Conservation (phyloP, 352 stramenopile species). For the Phytophthora meadii region DNA sequence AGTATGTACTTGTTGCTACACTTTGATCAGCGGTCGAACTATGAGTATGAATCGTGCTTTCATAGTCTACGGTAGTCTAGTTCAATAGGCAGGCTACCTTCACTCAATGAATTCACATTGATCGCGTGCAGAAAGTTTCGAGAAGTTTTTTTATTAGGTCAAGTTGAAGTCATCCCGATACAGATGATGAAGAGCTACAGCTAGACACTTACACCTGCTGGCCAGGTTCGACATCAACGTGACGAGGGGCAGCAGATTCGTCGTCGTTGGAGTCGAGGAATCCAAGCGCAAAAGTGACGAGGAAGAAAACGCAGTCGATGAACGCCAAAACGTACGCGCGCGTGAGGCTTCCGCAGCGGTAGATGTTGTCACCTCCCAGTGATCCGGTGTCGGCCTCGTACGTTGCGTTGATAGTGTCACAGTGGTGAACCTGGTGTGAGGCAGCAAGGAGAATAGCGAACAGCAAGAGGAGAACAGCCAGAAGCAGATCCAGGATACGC, state of each 20-base stretch:
- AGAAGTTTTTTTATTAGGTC: background rate
- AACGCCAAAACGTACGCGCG: slow-evolving; percentile 46
- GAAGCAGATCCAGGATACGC: slow-evolving; percentile 39
- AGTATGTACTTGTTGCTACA: background rate
- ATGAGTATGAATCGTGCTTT: slow-evolving; percentile 13
- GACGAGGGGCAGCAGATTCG: slow-evolving; percentile 11
- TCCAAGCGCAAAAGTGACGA: slow-evolving; percentile 34
- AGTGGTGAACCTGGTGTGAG: slow-evolving; percentile 45
- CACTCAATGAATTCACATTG: slow-evolving; percentile 12
- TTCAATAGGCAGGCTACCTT: background rate
- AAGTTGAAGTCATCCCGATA: slow-evolving; percentile 11
- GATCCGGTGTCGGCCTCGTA: slow-evolving; percentile 36
- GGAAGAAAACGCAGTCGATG: slow-evolving; percentile 43
- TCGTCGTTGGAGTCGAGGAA: slow-evolving; percentile 25
- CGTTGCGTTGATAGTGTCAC: slow-evolving; percentile 39
- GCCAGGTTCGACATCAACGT: slow-evolving; percentile 30
- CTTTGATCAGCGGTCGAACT: slow-evolving; percentile 5
- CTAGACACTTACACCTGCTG: slow-evolving; percentile 26
- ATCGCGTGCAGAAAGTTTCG: no score
- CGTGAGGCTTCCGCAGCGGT: slow-evolving; percentile 53
- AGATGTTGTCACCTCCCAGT: slow-evolving; percentile 30
- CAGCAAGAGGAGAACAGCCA: slow-evolving; percentile 44
- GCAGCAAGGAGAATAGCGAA: slow-evolving; percentile 45
- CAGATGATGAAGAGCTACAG: background rate
- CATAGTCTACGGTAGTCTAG: background rate